Base-by-base conservation (phyloP, 2,329 filamentous ascomycete species). In the Cercospora citrullina region DNA sequence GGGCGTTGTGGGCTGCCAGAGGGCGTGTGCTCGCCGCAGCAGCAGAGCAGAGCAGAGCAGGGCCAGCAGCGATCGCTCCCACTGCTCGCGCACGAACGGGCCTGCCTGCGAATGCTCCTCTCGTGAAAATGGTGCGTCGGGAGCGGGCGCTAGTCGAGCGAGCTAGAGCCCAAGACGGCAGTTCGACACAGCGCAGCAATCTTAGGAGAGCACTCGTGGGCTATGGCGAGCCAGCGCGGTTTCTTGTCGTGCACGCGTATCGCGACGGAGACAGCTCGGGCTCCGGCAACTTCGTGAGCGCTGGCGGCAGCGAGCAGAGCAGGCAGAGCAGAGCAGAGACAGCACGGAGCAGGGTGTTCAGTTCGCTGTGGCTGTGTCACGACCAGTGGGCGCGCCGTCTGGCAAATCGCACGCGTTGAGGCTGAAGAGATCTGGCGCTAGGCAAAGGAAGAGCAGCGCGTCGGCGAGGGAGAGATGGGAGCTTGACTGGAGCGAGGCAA, bases 381-480 rank as follows among this genome's bases (percentile, higher is more conserved):
- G 42, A 14, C 45, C 18, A 21, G 45, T 23, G 18, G 21, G 18
- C 45, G 45, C 10, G 45, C 21, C 18, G 5, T 12, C 10, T 12
- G 45, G 10, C 21, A 23, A 48, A 48, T 23, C 1, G 45, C 45
- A 51, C 45, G 45, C 45, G 45, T 51, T 23, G 45, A 51, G 66
- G 66, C 66, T 68, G 66, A 68, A 58, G 66, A 59, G 66, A 65
- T 68, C 55, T 39, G 60, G 66, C 66, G 48, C 66, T 68, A 68
- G 66, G 36, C 53, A 51, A 26, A 68, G 66, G 36, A 42, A 42
- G 36, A 42, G 36, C 36, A 42, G 16, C 36, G 36, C 36, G 36
- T 42, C 36, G 57, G 57, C 51, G 60, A 62, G 45, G 65, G 63
- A 58, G 53, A 68, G 61, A 33, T 28, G 39, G 42, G 42, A 51